Percentiles rank a stretch among this genome's conserved stretches.
These are phyloP conservation scores for Sphaerulina vaccinii DNA, from an alignment of 2,329 filamentous ascomycete genomes.

Conservation along the genomic window DNA sequence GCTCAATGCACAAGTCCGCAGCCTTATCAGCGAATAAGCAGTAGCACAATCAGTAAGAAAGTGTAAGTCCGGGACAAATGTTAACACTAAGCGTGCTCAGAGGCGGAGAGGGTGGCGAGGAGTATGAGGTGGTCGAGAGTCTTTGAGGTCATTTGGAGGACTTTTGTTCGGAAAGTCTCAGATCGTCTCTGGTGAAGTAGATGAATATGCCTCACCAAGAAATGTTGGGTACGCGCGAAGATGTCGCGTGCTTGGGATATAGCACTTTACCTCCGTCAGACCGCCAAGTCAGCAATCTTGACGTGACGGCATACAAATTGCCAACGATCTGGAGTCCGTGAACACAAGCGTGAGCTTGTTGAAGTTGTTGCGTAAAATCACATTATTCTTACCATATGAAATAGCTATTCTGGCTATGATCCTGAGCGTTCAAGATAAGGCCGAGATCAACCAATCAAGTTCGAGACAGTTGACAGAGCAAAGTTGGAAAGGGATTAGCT, in stretches of 20 bases:
- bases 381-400: slow-evolving; percentile 2
- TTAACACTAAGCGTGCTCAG: slow-evolving; percentile 28
- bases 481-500: no score
- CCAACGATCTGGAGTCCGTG: background rate
- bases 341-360: slow-evolving; percentile 8
- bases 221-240: slow-evolving; percentile 14
- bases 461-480: no score
- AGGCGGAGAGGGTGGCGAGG: slow-evolving; percentile 34
- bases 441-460: background rate
- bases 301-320: slow-evolving; percentile 5
- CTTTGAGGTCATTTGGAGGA: slow-evolving; percentile 37
- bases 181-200: background rate
- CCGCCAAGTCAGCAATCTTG: slow-evolving; percentile 14
- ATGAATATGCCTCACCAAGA: slow-evolving; percentile 14
- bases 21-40: slow-evolving; percentile 24
- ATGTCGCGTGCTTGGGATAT: slow-evolving; percentile 21
- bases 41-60: slow-evolving; percentile 16
- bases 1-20: slow-evolving; percentile 14
- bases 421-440: background rate
- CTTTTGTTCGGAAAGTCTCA: background rate
- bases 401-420: background rate
- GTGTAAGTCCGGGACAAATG: slow-evolving; percentile 13
- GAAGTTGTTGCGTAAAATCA: slow-evolving; percentile 1
- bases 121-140: slow-evolving; percentile 38
- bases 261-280: background rate